These are phyloP conservation scores for Corymbia maculata DNA, from an alignment of 345 rosid genomes.

Conservation along the genomic window DNA sequence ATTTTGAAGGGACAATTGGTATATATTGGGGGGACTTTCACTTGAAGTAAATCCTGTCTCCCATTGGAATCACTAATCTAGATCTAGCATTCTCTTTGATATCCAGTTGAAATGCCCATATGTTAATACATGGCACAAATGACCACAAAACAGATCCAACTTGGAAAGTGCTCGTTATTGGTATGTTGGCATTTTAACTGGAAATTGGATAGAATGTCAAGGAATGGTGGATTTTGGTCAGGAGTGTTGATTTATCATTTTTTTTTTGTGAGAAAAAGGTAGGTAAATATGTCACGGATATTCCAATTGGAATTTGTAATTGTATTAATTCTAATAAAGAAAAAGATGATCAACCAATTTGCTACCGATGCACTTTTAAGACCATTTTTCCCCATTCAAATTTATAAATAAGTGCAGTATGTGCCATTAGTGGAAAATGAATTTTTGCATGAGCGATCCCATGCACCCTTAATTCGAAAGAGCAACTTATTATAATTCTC, in stretches of 20 bases:
- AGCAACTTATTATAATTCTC: background rate
- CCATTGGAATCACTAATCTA: background rate
- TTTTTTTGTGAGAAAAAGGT: background rate
- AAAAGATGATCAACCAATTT: background rate
- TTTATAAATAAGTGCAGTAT: background rate
- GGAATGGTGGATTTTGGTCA: background rate
- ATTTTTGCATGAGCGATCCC: background rate
- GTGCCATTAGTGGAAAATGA: rapidly evolving
- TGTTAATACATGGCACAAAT: rapidly evolving
- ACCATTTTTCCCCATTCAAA: background rate
- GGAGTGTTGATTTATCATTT: rapidly evolving
- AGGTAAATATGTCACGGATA: background rate
- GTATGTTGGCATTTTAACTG: rapidly evolving
- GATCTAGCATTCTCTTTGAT: rapidly evolving
- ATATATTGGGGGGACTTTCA: background rate
- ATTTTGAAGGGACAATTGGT: background rate
- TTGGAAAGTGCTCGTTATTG: background rate
- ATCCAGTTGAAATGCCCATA: background rate
- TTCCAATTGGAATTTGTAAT: background rate
- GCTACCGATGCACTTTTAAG: background rate
- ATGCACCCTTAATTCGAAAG: background rate
- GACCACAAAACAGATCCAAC: rapidly evolving
- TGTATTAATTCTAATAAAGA: background rate
- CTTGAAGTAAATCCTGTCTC: background rate
- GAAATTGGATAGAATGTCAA: background rate